Base-by-base conservation (phyloP, 2,329 filamentous ascomycete species). In the Microdochium paspali region DNA sequence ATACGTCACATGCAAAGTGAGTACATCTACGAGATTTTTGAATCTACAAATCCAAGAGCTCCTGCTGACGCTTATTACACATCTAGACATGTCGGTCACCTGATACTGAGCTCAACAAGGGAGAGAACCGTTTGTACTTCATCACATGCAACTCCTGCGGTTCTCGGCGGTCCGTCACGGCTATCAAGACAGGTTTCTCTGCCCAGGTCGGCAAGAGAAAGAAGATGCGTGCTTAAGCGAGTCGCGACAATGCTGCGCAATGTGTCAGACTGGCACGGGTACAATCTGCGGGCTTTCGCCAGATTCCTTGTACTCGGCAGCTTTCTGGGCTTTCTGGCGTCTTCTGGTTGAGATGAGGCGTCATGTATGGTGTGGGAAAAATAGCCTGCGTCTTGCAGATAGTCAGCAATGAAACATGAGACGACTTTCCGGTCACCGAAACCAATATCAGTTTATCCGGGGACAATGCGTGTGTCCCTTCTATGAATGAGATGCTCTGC, bases 181-280 rank as follows among this genome's bases (percentile, higher is more conserved):
- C 93, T 58, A 98, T 98, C 85, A 98, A 98, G 84, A 95, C 90
- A 52, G 93, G 93, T 90, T 98, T 98, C 90, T 94, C 90, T 63
- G 93, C 93, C 69, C 93, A 97, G 74, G 87, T 98, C 69, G 93
- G 93, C 68, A 96, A 96, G 86, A 86, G 93, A 80, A 93, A 84
- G 79, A 94, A 94, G 81, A 86, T 90, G 75, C 81, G 88, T 69
- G 86, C 78, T 69, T 94, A 90, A 77, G 49, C 49, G 35, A 7
- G 3, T 40, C 18, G 18, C 4, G 7, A 40, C 13, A 3, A 40
- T 40, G 12, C 6, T 40, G 35, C 5, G 6, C 15, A 5, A 10
- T 7, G 20, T 3, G 35, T 40, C 23, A 7, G 20, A 21, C 35
- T 40, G 7, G 18, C 12, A 10, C 18, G 35, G 35, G 10, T 10